Percentiles rank a stretch among this genome's conserved stretches.
Conservation (phyloP, 176 grass and related monocot species). For the Oryza meridionalis region DNA sequence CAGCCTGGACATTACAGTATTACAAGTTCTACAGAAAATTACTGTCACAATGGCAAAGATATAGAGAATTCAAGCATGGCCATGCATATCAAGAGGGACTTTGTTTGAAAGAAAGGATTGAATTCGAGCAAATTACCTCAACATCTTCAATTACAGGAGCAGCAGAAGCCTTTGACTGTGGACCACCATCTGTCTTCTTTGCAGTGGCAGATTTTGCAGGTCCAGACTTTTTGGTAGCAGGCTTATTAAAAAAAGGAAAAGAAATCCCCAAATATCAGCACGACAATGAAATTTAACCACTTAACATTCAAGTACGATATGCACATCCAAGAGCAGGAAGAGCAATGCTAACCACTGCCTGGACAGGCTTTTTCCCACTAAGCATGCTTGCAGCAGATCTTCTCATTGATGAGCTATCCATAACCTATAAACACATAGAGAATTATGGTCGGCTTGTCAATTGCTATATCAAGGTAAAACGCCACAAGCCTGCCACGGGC, state of each 20-base stretch:
- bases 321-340: constrained; percentile 31
- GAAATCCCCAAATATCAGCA: constrained; percentile 18
- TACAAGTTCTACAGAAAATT: neutral
- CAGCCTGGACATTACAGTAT: neutral
- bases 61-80: neutral
- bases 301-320: constrained; percentile 13
- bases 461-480: constrained; percentile 2
- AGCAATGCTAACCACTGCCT: constrained; percentile 57
- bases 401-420: constrained; percentile 67
- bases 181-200: constrained; percentile 79
- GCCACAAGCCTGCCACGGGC: neutral
- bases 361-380: constrained; percentile 80
- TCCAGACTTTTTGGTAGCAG: constrained; percentile 70
- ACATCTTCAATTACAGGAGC: constrained; percentile 74
- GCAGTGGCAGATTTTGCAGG: constrained; percentile 53
- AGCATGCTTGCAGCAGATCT: constrained; percentile 99
- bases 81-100: neutral
- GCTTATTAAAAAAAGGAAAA: constrained; percentile 44
- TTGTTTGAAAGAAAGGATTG: constrained; percentile 30
- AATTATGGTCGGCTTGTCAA: constrained; percentile 15
- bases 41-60: neutral
- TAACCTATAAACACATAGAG: constrained; percentile 52
- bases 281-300: constrained; percentile 12
- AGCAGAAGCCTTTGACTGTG: constrained; percentile 66
- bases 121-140: constrained; percentile 71